Base-by-base conservation (phyloP, 148 eudicot genomes). In the Agrostemma githago region DNA sequence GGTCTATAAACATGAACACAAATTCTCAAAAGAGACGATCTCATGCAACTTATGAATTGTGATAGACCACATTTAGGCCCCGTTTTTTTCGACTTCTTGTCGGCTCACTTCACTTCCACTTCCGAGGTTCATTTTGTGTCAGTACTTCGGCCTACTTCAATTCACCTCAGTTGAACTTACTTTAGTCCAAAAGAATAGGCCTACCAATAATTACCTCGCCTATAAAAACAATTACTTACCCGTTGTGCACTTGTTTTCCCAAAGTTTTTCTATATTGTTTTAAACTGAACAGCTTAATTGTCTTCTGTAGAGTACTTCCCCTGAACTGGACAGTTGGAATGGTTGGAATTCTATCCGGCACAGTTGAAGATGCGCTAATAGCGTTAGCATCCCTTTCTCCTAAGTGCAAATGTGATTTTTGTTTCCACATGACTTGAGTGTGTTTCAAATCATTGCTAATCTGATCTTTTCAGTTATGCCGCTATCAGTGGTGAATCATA, bases 281-380 rank as follows among this genome's bases (percentile, higher is more conserved):
- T 42, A 42, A 40, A 11, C 48, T 64, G 67, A 65, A n/a, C 70
- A 12, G 58, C 2, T 44, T 81, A 72, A 40, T 58, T 68, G 20
- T 58, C 70, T 40, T 71, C 12, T 73, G 53, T 81, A 92, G 97
- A 37, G 94, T 92, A 62, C 88, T 96, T 84, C 97, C 97, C 11
- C 81, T 96, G 67, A 92, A 96, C 77, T 96, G 96, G 88, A 92
- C 99, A 53, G 90, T 96, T 76, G 97, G 97, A 62, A 90, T 90
- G 93, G 94, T 96, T 43, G 99, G 99, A 19, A 82, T 96, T 84
- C 81, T 96, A 62, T 87, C 99, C 15, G 96, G 88, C 76, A 86
- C 97, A 20, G 87, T 92, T 73, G 99, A 96, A 81, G 99, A 96
- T 85, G 82, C 99, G 63, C 78, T 92, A 19, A 83, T 96, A 62